Base-by-base conservation (phyloP, 495 filamentous ascomycete genomes). In the Amorphotheca resinae region DNA sequence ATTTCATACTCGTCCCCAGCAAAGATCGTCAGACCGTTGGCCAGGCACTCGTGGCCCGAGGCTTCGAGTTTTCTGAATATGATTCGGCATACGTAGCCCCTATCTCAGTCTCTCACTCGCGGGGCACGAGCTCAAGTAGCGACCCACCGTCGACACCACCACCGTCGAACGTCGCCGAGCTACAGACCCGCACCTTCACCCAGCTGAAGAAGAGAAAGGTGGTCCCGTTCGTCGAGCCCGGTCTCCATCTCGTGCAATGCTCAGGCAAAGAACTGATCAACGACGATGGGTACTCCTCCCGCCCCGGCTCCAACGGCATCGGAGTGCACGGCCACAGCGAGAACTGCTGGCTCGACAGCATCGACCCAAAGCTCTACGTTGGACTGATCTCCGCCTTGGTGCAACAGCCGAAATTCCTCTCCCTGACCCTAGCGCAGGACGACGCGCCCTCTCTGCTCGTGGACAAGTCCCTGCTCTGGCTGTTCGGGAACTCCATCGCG, bases 1-100 rank as follows among this genome's bases (percentile, higher is more conserved):
- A 98, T 62, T 98, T 93, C 64, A 93, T 98, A 50, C 69, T 98
- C 14, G 86, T 96, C 3, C 91, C 91, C 3, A 63, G 69, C 30
- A 81, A 79, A 50, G 76, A 76, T 58, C 77, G 82, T 30, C 59
- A 65, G 7, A 74, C 72, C 26, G 89, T 96, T 33, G 77, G 88
- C 31, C 68, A 74, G 37, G 77, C 84, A 0, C 73, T 96, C 11
- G 74, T 89, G 45, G 74, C 74, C 12, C 75, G 79, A 21, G 87
- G 87, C 21, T 96, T 96, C 62, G 72, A 77, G 48, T 89, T 95
- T 50, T 68, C 69, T 37, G 79, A 89, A 53, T 73, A 81, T 42
- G 68, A 80, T 40, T 74, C 72, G 1, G 79, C 80, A 26, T 87
- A 88, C 47, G 70, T 86, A 46, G 79, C 78, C 23, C 62, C 64